Conservation (phyloP, 2,329 filamentous ascomycete species). For the Xylariaceae sp. region DNA sequence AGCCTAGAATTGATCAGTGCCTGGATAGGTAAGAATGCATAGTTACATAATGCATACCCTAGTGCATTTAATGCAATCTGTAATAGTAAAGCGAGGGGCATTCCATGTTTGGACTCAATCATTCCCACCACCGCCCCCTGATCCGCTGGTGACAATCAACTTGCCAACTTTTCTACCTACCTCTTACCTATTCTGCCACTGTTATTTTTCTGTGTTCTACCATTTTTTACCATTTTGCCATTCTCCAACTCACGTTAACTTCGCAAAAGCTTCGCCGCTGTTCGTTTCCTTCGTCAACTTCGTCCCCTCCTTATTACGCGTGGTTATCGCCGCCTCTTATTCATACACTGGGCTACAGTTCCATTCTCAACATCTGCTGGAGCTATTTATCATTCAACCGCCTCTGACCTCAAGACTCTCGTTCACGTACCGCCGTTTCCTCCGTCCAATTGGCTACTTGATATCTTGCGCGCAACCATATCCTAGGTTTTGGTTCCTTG, state of each 20-base stretch:
- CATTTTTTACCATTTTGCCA: background rate
- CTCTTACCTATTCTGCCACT: background rate
- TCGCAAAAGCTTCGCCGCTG: background rate
- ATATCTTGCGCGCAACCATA: background rate
- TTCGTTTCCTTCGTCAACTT: background rate
- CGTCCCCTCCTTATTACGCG: no score
- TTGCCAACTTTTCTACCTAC: background rate
- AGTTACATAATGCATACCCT: no score
- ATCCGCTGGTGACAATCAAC: no score
- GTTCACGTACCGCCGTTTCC: background rate
- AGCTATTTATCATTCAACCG: background rate
- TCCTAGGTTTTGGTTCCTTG: background rate
- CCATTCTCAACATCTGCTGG: background rate
- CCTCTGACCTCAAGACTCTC: background rate
- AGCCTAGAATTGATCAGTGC: no score
- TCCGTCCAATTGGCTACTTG: background rate
- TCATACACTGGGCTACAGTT: no score
- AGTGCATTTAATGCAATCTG: no score
- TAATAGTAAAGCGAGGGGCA: no score
- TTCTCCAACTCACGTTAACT: constrained; percentile 7
- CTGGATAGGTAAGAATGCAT: no score
- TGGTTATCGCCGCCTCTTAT: background rate
- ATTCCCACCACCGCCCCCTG: no score
- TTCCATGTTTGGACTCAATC: no score
- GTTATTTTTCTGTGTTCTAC: background rate